A percentile compares a stretch with the other conserved stretches of the same genome.
Conservation (phyloP, 164 flowering plant species). For the Stephania cephalantha region DNA sequence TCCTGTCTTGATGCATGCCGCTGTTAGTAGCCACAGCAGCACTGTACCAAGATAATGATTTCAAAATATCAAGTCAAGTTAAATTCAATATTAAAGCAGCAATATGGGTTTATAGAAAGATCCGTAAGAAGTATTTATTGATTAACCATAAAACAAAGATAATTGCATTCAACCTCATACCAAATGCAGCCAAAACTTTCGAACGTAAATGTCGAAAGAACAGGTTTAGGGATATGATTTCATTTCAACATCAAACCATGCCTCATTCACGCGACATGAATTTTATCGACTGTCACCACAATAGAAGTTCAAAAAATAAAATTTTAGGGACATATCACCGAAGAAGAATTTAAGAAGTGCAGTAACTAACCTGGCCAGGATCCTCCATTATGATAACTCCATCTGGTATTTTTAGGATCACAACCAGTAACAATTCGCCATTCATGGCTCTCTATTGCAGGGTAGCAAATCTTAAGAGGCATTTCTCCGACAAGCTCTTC, state of each 20-base stretch:
- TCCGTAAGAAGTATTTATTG: too few species aligned
- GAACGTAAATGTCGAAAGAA: too few species aligned
- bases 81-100: neutral
- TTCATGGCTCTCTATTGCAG: constrained; percentile 34
- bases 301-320: neutral
- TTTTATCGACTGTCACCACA: neutral
- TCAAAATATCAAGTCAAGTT: neutral
- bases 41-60: constrained; percentile 16
- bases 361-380: constrained; percentile 33
- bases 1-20: constrained; percentile 34
- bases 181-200: too few species aligned
- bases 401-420: constrained; percentile 36
- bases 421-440: constrained; percentile 35
- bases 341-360: constrained; percentile 2
- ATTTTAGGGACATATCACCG: neutral
- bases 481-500: constrained; percentile 36
- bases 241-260: neutral
- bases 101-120: too few species aligned
- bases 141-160: too few species aligned
- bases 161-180: too few species aligned
- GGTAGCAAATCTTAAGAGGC: constrained; percentile 29
- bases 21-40: constrained; percentile 31
- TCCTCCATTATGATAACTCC: constrained; percentile 40
- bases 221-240: neutral
- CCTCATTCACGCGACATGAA: neutral